A percentile compares a stretch with the other conserved stretches of the same genome.
These are phyloP conservation scores for Pseudogymnoascus sp. DNA, from an alignment of 2,329 filamentous ascomycete species.

Conservation along the genomic window DNA sequence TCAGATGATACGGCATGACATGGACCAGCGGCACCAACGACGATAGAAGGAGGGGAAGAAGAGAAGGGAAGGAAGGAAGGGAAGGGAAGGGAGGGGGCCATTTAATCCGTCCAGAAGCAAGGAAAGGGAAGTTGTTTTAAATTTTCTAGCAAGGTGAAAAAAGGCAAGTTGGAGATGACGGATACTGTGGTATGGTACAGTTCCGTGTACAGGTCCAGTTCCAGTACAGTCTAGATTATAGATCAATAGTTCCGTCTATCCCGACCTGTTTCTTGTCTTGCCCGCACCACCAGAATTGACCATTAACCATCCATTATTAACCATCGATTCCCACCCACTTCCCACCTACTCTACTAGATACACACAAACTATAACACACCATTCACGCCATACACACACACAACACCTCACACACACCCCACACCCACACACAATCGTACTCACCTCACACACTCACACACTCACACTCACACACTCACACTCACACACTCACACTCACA, in stretches of 20 bases:
- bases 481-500: background rate
- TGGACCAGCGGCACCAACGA: background rate
- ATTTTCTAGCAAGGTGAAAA: background rate
- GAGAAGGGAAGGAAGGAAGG: background rate
- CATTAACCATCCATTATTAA: background rate
- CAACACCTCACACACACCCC: background rate
- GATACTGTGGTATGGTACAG: background rate
- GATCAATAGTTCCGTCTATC: background rate
- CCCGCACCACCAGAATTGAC: background rate
- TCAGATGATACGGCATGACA: background rate
- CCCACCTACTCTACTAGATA: background rate
- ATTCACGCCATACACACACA: background rate
- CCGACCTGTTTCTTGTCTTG: constrained; percentile 1
- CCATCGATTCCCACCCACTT: background rate
- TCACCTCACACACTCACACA: background rate
- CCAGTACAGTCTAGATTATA: background rate
- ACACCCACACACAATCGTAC: background rate
- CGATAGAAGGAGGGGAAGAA: background rate
- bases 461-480: background rate
- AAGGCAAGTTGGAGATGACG: background rate
- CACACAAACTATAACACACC: background rate
- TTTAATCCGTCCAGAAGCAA: background rate
- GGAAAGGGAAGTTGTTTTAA: background rate
- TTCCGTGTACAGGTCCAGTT: background rate
- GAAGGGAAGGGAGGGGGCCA: background rate